Evolutionary conservation across 139 green algal species (phyloP), one percentile per base, ranked within the genome.

Genomic region (Deuterostichococcus epilithicus): DNA sequence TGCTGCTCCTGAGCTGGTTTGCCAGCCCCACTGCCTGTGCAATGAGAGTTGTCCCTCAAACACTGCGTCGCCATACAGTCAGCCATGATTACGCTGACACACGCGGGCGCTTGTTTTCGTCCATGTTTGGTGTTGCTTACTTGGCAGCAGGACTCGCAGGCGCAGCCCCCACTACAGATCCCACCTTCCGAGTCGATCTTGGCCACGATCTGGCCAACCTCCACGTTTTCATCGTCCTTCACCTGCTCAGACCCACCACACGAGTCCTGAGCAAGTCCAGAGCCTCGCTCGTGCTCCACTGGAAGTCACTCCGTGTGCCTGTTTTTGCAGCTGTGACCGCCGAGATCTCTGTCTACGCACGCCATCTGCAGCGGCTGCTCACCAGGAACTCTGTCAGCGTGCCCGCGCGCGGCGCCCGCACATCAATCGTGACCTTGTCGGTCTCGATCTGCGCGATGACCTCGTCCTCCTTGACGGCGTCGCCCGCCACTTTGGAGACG

Each of bases 361-460:
- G 25, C 5, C 25, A 34, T 1, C n/a, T n/a, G n/a, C n/a, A n/a
- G n/a, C n/a, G n/a, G 42, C 5, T 10, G 26, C 81, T 70, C 70
- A 89, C 86, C 82, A 90, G 75, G 15, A 90, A 68, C 8, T 35
- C 47, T 22, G 77, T 58, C 0, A 91, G 2, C 1, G 77, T 44
- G 1, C 86, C 86, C 5, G 72, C 77, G 22, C 73, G 10, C 15
- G 86, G 84, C 25, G 82, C 76, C 22, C 82, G 68, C 42, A 97
- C 86, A 73, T 97, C 91, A n/a, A 97, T 92, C 0, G 89, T 95
- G 28, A 97, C 93, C 75, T 97, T 99, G 85, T 99, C 96, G 0
- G 96, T 99, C 78, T 99, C 96, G 58, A 99, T 95, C 86, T 98
- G 93, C 0, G 93, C 93, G 68, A 99, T 93, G 22, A 97, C 81